Evolutionary conservation across 1,284 basidiomycete genomes (phyloP).

Genomic region (Melampsora larici-populina): DNA sequence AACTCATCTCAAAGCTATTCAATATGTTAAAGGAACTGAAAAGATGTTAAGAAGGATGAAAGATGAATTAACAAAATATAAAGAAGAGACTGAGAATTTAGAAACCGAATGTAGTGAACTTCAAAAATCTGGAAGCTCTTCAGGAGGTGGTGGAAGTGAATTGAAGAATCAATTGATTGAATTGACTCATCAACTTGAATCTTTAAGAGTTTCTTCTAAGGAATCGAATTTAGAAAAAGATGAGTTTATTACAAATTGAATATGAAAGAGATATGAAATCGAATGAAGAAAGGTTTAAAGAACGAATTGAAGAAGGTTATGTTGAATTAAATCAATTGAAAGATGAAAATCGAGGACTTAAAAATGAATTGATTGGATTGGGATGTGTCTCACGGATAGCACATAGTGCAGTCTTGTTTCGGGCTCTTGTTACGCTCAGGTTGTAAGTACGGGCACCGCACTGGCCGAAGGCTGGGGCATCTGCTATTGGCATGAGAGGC

Average conservation of each 20-base stretch:
- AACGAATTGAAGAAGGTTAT: conserved; percentile 15
- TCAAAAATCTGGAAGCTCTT: conserved; percentile 19
- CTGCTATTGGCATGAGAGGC: too few relatives aligned
- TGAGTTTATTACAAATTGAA: too few relatives aligned
- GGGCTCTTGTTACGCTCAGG: too few relatives aligned
- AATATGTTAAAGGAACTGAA: conserved; percentile 69
- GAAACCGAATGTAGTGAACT: conserved; percentile 14
- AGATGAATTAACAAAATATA: conserved; percentile 54
- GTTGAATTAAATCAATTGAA: too few relatives aligned
- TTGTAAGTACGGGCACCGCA: too few relatives aligned
- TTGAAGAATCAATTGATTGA: conserved; percentile 14
- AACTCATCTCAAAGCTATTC: conserved; percentile 52
- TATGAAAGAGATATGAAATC: conserved; percentile 27
- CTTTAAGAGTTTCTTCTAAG: neutral
- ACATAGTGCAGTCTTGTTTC: too few relatives aligned
- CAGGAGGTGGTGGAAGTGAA: neutral
- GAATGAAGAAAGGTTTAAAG: too few relatives aligned
- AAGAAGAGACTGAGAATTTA: conserved; percentile 9
- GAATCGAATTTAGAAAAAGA: neutral
- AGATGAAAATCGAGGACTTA: too few relatives aligned
- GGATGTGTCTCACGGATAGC: too few relatives aligned
- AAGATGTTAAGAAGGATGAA: conserved; percentile 98
- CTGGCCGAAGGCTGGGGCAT: too few relatives aligned
- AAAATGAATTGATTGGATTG: too few relatives aligned
- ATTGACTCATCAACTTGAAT: conserved; percentile 16